Base-by-base conservation (phyloP, 1,284 basidiomycete species). In the Sanguinoderma infundibulare region DNA sequence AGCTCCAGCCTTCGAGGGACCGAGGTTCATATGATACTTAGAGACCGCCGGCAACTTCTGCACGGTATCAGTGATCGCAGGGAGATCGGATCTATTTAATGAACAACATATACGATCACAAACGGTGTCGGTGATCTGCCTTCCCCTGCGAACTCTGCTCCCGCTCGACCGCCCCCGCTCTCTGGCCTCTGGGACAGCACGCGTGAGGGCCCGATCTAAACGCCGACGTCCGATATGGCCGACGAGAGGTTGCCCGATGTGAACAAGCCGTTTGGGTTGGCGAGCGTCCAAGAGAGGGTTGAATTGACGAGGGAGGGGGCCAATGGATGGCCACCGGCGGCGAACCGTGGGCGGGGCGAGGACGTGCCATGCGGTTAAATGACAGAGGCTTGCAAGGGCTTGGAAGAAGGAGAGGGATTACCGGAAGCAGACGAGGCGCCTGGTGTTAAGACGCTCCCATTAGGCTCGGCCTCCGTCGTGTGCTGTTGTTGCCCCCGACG, bases 361-460 rank as follows among this genome's bases (percentile, higher is more conserved):
- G 60, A 52, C 26, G 53, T 36, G 8, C 24, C 55, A 58, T 65
- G 64, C 53, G 60, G 60, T 38, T 28, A 44, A 51, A 38, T 65
- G 64, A 60, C 64, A 58, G 64, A 42, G 64, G 61, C 64, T 65
- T 62, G 63, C 60, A 65, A 55, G 40, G 40, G 57, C 20, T 54
- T 59, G 56, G 49, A 50, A 59, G 32, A 50, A 53, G 60, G 40
- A 60, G 52, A 28, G 32, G 44, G 51, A 35, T 38, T 57, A 44
- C 60, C 57, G 42, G 38, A 53, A 55, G 34, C 39, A 53, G 39
- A 32, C 24, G 39, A 65, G 59, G 53, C 61, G 61, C 64, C 61
- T 62, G 53, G 30, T 47, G 55, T 50, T 51, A 61, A 64, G 62
- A 58, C 62, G 65, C 65, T 64, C 65, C 63, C 62, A 60, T 58